Evolutionary conservation across 306 rosid genomes (phyloP).

Genomic region (Cucurbita moschata): DNA sequence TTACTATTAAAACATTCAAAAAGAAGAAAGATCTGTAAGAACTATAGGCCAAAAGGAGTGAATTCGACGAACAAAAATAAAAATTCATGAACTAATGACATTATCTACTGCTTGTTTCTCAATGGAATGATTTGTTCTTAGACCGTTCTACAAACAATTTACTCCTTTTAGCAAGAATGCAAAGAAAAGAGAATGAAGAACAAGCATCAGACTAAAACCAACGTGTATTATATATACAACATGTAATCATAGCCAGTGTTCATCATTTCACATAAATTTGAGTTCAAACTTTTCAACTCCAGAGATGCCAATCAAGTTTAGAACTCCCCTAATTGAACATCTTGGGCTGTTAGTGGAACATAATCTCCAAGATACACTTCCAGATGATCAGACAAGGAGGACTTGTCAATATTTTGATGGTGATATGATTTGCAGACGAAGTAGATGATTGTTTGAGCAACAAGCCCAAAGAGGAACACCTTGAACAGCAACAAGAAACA

Average conservation of each 20-base stretch:
- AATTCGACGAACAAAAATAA: neutral
- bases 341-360: slow-evolving; percentile 10
- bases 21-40: neutral
- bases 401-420: slow-evolving; percentile 14
- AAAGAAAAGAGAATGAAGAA: neutral
- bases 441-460: slow-evolving; percentile 18
- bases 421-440: slow-evolving; percentile 18
- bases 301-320: neutral
- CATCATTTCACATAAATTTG: neutral
- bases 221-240: neutral
- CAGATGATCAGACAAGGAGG: slow-evolving; percentile 10
- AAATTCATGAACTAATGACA: neutral
- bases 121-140: no score
- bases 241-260: neutral
- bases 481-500: slow-evolving; percentile 6
- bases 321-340: slow-evolving; percentile 11
- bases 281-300: neutral
- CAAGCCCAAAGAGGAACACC: slow-evolving; percentile 10
- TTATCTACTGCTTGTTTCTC: neutral
- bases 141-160: neutral
- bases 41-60: neutral
- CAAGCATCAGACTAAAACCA: neutral
- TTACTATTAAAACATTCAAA: neutral
- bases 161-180: neutral
- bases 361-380: slow-evolving; percentile 12